phyloP scores from a whole-genome alignment of 148 eudicot species.

The Chenopodium quinoa region DNA sequence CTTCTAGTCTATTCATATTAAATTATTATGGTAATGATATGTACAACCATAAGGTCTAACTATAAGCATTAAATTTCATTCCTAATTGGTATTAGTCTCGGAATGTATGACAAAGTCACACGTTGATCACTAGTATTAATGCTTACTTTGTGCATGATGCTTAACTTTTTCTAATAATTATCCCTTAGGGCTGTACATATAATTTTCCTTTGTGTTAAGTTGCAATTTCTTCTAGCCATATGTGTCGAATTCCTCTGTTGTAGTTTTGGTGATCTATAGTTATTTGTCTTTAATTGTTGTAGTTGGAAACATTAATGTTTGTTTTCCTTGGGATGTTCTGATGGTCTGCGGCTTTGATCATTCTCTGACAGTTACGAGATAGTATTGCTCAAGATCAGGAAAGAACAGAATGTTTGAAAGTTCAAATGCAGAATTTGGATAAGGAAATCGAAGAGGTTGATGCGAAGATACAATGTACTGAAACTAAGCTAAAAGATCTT shows the following conservation, averaged over 20 bases:
- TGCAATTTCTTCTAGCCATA: not conserved
- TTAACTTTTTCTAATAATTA: no score
- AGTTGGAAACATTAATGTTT: conserved; percentile 3
- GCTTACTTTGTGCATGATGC: no score
- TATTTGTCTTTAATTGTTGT: not conserved
- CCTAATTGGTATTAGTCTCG: no score
- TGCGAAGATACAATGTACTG: conserved; percentile 60
- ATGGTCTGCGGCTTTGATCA: conserved; percentile 12
- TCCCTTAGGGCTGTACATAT: no score
- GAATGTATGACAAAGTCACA: no score
- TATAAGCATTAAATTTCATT: no score
- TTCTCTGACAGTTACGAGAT: conserved; percentile 65
- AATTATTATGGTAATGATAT: not conserved
- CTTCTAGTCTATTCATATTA: not conserved
- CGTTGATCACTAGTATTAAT: no score
- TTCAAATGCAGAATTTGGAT: conserved; percentile 67
- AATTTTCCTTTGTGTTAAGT: not conserved
- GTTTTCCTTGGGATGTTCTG: not conserved
- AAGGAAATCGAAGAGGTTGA: conserved; percentile 58
- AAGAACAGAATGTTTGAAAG: conserved; percentile 54
- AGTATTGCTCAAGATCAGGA: conserved; percentile 89
- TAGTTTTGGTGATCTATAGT: not conserved
- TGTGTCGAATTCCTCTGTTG: not conserved
- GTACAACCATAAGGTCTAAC: no score
- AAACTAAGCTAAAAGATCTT: conserved; percentile 58